Percentiles rank a stretch among this genome's conserved stretches.
Evolutionary conservation across 2,329 filamentous ascomycete genomes (phyloP).

Genomic region (Davidsoniella neocaledoniae): DNA sequence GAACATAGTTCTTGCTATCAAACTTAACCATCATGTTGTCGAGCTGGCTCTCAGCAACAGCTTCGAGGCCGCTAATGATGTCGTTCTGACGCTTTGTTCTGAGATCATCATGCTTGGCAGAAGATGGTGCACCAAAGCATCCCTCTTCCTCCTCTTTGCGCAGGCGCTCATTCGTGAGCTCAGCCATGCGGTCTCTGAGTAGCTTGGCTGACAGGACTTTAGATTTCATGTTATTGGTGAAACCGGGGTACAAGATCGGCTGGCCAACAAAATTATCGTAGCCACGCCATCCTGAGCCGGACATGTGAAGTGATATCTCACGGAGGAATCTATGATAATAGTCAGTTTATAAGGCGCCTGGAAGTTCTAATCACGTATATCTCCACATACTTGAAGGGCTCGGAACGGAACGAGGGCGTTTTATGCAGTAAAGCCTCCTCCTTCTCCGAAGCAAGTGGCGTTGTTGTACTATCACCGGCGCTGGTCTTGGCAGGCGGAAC

Average conservation of each 20-base stretch:
- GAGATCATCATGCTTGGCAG: slow-evolving; percentile 1
- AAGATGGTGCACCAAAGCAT: slow-evolving; percentile 29
- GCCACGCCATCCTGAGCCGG: slow-evolving; percentile 84
- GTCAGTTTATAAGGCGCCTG: slow-evolving; percentile 10
- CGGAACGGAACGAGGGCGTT: slow-evolving; percentile 70
- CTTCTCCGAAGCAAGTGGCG: slow-evolving; percentile 27
- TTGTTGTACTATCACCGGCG: slow-evolving; percentile 14
- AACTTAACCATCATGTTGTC: slow-evolving; percentile 99
- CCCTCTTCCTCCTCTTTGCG: slow-evolving; percentile 45
- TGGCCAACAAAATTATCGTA: slow-evolving; percentile 86
- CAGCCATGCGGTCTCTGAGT: slow-evolving; percentile 54
- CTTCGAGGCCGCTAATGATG: slow-evolving; percentile 44
- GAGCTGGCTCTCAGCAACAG: slow-evolving; percentile 73
- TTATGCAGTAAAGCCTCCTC: slow-evolving; percentile 62
- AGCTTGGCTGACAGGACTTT: slow-evolving; percentile 60
- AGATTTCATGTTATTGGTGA: slow-evolving; percentile 75
- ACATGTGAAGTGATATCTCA: slow-evolving; percentile 84
- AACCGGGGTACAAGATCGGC: slow-evolving; percentile 83
- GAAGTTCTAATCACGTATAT: neutral
- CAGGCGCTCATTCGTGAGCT: slow-evolving; percentile 69
- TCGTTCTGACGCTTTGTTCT: slow-evolving; percentile 9
- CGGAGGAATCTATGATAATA: slow-evolving; percentile 58
- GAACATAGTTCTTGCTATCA: slow-evolving; percentile 84
- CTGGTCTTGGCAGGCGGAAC: slow-evolving; percentile 30
- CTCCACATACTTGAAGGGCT: slow-evolving; percentile 38